A percentile compares a stretch with the other conserved stretches of the same genome.
Conservation (phyloP, 2,329 filamentous ascomycete genomes). For the Fusarium sp. region DNA sequence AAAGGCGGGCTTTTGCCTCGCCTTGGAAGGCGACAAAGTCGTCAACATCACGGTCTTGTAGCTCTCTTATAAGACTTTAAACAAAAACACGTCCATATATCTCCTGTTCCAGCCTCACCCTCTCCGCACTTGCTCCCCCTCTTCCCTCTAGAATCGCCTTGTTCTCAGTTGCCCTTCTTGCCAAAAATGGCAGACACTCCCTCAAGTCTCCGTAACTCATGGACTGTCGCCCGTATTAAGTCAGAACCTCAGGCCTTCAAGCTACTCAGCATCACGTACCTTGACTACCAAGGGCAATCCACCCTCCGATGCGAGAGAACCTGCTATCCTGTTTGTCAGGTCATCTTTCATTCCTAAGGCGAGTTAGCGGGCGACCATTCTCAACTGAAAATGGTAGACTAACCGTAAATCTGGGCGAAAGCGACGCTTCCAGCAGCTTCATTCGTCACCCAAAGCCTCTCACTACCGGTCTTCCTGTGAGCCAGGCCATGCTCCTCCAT, state of each 20-base stretch:
- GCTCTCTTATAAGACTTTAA: no score
- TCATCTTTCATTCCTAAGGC: constrained; percentile 30
- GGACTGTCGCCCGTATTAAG: constrained; percentile 22
- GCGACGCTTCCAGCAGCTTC: constrained; percentile 23
- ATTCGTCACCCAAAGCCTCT: constrained; percentile 10
- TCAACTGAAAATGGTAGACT: neutral
- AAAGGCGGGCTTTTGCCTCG: no score
- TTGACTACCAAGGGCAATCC: constrained; percentile 31
- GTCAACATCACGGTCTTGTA: no score
- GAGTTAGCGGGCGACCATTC: neutral
- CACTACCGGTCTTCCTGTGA: neutral
- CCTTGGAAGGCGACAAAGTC: no score
- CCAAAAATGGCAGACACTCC: constrained; percentile 31
- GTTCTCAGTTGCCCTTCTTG: constrained; percentile 28
- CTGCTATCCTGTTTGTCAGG: constrained; percentile 28
- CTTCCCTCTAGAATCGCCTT: constrained; percentile 32
- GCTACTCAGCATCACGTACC: neutral
- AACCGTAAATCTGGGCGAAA: constrained; percentile 27
- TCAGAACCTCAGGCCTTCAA: neutral
- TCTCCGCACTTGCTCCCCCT: constrained; percentile 30
- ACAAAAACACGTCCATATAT: no score
- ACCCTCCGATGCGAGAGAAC: constrained; percentile 14
- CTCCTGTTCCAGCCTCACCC: neutral
- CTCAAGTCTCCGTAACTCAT: constrained; percentile 36
- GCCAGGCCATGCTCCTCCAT: constrained; percentile 17